These are phyloP conservation scores for Tetrapisispora namnaoensis DNA, from an alignment of 805 yeast genomes.

Conservation along the genomic window DNA sequence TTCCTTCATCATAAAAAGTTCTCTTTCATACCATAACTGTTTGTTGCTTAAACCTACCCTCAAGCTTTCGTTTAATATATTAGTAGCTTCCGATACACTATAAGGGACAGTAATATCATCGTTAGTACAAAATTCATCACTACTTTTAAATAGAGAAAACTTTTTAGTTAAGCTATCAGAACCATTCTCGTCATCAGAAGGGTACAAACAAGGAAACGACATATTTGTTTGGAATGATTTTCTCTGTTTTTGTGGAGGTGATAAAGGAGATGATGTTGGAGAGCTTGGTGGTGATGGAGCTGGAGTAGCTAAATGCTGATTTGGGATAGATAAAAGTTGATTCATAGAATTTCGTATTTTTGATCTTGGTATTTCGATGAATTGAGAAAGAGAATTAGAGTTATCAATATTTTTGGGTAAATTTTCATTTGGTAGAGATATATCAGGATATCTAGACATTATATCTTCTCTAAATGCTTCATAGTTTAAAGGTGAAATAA, in stretches of 20 bases:
- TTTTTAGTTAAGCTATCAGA: slow-evolving; percentile 15
- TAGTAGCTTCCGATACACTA: slow-evolving; percentile 73
- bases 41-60: slow-evolving; percentile 56
- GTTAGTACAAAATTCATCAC: slow-evolving; percentile 1
- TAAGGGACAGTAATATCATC: slow-evolving; percentile 40
- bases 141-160: neutral
- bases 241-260: slow-evolving; percentile 30
- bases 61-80: slow-evolving; percentile 51
- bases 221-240: slow-evolving; percentile 56
- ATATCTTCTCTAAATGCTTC: slow-evolving; percentile 70
- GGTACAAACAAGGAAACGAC: slow-evolving; percentile 58
- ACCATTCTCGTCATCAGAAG: slow-evolving; percentile 33
- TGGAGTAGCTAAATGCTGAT: slow-evolving; percentile 60
- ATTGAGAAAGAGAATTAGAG: slow-evolving; percentile 48
- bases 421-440: slow-evolving; percentile 40
- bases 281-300: slow-evolving; percentile 72
- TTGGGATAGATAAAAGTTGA: slow-evolving; percentile 22
- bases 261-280: slow-evolving; percentile 27
- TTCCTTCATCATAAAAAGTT: slow-evolving; percentile 62
- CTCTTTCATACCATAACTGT: slow-evolving; percentile 66
- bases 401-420: slow-evolving; percentile 39
- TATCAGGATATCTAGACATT: slow-evolving; percentile 65
- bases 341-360: slow-evolving; percentile 26
- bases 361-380: slow-evolving; percentile 49
- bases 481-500: slow-evolving; percentile 78